These are phyloP conservation scores for Parachlorella kessleri DNA, from an alignment of 139 green algal genomes.

Conservation along the genomic window DNA sequence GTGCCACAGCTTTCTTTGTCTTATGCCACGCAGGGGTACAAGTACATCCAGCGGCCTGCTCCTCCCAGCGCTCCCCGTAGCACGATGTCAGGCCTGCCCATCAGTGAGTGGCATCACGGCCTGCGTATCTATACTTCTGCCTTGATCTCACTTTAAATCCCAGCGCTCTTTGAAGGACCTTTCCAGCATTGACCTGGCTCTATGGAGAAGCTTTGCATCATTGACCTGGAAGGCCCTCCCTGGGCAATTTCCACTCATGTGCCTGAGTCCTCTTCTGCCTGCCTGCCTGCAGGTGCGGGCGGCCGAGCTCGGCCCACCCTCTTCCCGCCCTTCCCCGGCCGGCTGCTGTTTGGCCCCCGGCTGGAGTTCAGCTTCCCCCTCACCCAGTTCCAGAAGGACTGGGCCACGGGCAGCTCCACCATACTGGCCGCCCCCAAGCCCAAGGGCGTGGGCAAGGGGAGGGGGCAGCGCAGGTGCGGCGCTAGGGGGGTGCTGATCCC, in stretches of 20 bases:
- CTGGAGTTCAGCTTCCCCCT: conserved; percentile 36
- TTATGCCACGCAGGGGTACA: conserved; percentile 40
- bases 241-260: neutral
- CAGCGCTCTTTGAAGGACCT: no score
- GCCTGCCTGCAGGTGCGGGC: conserved; percentile 8
- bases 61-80: no score
- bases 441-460: conserved; percentile 5
- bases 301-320: conserved; percentile 24
- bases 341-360: conserved; percentile 29
- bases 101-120: no score
- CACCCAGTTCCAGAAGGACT: conserved; percentile 25
- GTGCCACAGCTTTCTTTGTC: neutral
- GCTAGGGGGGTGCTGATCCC: no score
- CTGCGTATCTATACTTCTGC: no score
- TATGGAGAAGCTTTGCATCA: no score
- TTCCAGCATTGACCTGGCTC: no score
- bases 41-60: conserved; percentile 33
- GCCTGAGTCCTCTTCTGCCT: neutral
- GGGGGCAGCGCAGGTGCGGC: conserved; percentile 14
- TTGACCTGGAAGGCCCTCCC: neutral
- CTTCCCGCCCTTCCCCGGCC: conserved; percentile 45
- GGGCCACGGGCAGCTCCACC: conserved; percentile 22
- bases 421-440: neutral
- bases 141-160: no score
- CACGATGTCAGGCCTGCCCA: conserved; percentile 6